Evolutionary conservation across 2,329 filamentous ascomycete species (phyloP).

Genomic region (Verticillium longisporum): DNA sequence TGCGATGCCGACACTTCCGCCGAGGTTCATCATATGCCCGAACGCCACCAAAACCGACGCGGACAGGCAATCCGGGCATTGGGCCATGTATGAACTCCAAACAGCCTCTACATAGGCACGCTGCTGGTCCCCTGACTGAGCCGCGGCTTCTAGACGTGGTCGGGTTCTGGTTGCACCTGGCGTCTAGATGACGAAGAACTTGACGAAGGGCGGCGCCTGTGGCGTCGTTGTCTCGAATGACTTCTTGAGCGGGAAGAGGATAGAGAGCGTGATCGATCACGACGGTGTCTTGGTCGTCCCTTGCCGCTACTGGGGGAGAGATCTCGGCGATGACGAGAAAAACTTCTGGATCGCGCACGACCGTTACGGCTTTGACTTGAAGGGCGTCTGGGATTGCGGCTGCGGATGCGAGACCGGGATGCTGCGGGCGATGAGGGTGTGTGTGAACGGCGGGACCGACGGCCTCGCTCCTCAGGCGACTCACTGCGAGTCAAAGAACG

Average conservation of each 20-base stretch:
- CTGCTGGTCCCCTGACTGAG: not conserved
- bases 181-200: slow-evolving; percentile 42
- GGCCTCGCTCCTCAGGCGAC: slow-evolving; percentile 6
- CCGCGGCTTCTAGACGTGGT: not conserved
- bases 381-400: slow-evolving; percentile 5
- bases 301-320: not conserved
- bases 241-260: slow-evolving; percentile 12
- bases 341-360: slow-evolving; percentile 12
- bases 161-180: not conserved
- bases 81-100: too few relatives aligned
- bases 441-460: slow-evolving; percentile 9
- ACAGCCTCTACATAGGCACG: too few relatives aligned
- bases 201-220: slow-evolving; percentile 44
- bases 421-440: slow-evolving; percentile 19
- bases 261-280: not conserved
- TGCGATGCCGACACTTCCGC: too few relatives aligned
- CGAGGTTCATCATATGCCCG: too few relatives aligned
- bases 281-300: not conserved
- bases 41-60: too few relatives aligned
- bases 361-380: not conserved
- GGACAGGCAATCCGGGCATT: too few relatives aligned
- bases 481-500: slow-evolving; percentile 16
- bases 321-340: slow-evolving; percentile 1
- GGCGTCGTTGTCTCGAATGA: slow-evolving; percentile 11
- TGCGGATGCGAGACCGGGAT: slow-evolving; percentile 29